A percentile compares a stretch with the other conserved stretches of the same genome.
phyloP scores from a whole-genome alignment of 1,284 basidiomycete genomes.

The Ganoderma leucocontextum region DNA sequence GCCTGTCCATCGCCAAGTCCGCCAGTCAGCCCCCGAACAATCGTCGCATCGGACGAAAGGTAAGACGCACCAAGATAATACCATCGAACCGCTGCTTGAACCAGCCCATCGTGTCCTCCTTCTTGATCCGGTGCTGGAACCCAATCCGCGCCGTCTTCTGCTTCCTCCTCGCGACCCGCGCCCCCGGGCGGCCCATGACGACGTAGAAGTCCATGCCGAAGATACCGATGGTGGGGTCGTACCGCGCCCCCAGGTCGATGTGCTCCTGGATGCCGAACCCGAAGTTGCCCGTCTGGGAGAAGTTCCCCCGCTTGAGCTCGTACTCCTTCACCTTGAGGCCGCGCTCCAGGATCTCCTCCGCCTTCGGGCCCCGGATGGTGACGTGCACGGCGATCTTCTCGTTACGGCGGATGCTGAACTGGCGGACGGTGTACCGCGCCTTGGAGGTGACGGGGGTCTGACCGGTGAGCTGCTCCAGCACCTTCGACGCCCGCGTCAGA shows the following conservation, averaged over 20 bases:
- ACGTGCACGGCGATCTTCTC: constrained; percentile 99
- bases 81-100: constrained; percentile 99
- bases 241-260: constrained; percentile 98
- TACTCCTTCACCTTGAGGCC: constrained; percentile 99
- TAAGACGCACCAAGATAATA: constrained; percentile 82
- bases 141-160: constrained; percentile 90
- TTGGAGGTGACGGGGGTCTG: constrained; percentile 99
- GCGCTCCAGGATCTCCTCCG: constrained; percentile 99
- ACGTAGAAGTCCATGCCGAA: constrained; percentile 99
- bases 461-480: constrained; percentile 99
- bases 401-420: constrained; percentile 99
- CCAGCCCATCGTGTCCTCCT: constrained; percentile 96
- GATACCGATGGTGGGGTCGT: constrained; percentile 97
- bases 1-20: constrained; percentile 20
- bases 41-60: neutral
- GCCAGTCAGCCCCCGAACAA: constrained; percentile 5
- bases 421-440: constrained; percentile 99
- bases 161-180: constrained; percentile 92
- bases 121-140: constrained; percentile 87
- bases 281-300: constrained; percentile 98
- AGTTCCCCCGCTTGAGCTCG: constrained; percentile 93
- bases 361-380: constrained; percentile 99
- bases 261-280: constrained; percentile 99
- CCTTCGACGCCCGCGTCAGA: constrained; percentile 98
- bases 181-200: constrained; percentile 97